Evolutionary conservation across 192 early-diverging fungal species (phyloP), one percentile per base, ranked within the genome.

Genomic region (Mortierella claussenii): DNA sequence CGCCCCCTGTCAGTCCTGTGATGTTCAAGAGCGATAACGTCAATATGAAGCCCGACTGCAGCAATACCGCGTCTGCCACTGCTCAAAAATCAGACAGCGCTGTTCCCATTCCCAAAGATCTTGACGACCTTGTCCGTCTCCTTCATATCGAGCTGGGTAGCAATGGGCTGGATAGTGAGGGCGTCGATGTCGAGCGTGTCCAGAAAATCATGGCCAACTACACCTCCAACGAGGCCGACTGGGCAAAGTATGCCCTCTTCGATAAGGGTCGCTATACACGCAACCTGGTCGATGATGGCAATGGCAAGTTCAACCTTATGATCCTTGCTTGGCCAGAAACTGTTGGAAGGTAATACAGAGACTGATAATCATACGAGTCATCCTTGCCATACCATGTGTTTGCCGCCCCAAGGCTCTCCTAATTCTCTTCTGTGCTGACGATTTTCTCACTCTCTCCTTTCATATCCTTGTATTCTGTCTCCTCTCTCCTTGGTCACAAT

Each of bases 281-380:
- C 49, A 96, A 94, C 71, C 83, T 95, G 12, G 89, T 97, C 9
- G 96, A 96, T 68, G 90, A 92, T 55, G 96, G 96, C 30, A 95
- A 95, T 68, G 96, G 94, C 69, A 89, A 91, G 73, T 98, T 95
- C 85, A 98, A 98, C 65, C 86, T 98, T n/a, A 93, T 98, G 78
- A 87, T 98, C 33, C 82, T 98, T 17, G 91, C 91, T 24, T 98
- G 96, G 96, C 89, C 87, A 51, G 85, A 88, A 34, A 89, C 85
- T 37, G 85, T 89, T 46, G 71, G 79, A 56, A 87, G 85, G 88
- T 85, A 81, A 80, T 56, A 43, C 43, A 21, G 28, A 28, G 21
- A 42, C 30, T 17, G 24, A 21, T 42, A 10, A 33, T 48, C 26
- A 18, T 26, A 45, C 24, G 45, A 9, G 9, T 11, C 34, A 7